These are phyloP conservation scores for Zoysia japonica DNA, from an alignment of 176 grass and related monocot genomes.

Conservation along the genomic window DNA sequence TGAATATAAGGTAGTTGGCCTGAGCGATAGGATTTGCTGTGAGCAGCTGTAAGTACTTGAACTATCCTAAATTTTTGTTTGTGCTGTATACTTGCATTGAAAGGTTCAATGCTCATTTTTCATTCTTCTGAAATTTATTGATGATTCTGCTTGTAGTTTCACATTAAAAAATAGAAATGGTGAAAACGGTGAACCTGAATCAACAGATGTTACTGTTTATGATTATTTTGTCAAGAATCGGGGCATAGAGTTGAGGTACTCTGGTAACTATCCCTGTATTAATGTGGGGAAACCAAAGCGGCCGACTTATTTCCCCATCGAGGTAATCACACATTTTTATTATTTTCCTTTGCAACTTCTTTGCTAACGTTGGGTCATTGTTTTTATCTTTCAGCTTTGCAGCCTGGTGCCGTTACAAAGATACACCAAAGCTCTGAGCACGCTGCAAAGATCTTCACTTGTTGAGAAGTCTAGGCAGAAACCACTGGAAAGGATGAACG, in stretches of 20 bases:
- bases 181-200: constrained; percentile 44
- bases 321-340: constrained; percentile 43
- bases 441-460: constrained; percentile 66
- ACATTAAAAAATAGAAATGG: constrained; percentile 58
- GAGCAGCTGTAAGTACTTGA: constrained; percentile 45
- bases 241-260: constrained; percentile 61
- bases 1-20: constrained; percentile 79
- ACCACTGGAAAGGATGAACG: constrained; percentile 74
- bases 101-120: background rate
- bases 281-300: constrained; percentile 93
- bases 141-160: constrained; percentile 51
- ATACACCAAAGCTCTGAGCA: constrained; percentile 75
- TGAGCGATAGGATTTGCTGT: constrained; percentile 64
- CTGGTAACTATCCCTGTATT: constrained; percentile 78
- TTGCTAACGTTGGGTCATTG: constrained; percentile 9
- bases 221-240: constrained; percentile 73
- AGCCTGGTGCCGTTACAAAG: constrained; percentile 60
- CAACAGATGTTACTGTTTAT: constrained; percentile 60
- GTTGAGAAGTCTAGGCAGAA: constrained; percentile 97
- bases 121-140: background rate
- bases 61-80: background rate
- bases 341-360: background rate
- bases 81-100: background rate
- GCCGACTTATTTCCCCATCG: constrained; percentile 69
- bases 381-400: constrained; percentile 59